Percentiles rank a stretch among this genome's conserved stretches.
These are phyloP conservation scores for Leishmania guyanensis DNA, from an alignment of 208 protist genomes.

Conservation along the genomic window DNA sequence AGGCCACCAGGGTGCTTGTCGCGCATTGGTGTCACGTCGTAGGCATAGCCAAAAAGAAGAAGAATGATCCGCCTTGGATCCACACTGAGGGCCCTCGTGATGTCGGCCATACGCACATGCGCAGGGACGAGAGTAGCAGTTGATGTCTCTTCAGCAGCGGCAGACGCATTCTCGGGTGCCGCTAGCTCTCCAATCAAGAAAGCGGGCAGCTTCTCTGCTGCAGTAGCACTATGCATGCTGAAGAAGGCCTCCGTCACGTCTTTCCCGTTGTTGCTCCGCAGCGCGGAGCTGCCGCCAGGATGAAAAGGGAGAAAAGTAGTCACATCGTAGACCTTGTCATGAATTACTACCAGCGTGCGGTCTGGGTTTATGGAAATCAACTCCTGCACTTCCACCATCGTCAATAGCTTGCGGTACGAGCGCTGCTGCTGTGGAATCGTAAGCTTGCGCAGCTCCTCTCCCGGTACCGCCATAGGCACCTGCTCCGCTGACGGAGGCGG, in stretches of 20 bases:
- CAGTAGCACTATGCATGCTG: constrained; percentile 28
- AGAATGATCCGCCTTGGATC: constrained; percentile 38
- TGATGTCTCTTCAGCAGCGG: neutral
- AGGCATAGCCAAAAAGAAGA: constrained; percentile 57
- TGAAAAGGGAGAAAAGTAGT: constrained; percentile 74
- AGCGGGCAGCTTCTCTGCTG: constrained; percentile 17
- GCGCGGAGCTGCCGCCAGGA: constrained; percentile 67
- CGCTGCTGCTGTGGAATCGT: neutral
- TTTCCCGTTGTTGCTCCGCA: constrained; percentile 43
- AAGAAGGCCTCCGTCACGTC: constrained; percentile 41
- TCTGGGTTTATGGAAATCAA: constrained; percentile 28
- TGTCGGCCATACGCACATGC: constrained; percentile 27
- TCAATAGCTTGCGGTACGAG: constrained; percentile 15
- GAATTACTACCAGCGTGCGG: constrained; percentile 46
- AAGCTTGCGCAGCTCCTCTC: neutral
- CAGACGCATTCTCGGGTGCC: constrained; percentile 1
- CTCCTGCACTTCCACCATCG: constrained; percentile 16
- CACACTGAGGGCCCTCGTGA: constrained; percentile 23
- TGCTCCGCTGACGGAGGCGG: neutral
- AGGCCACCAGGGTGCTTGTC: constrained; percentile 55
- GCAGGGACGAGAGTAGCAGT: neutral
- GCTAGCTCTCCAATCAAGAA: constrained; percentile 26
- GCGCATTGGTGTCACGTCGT: constrained; percentile 57
- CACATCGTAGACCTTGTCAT: constrained; percentile 87
- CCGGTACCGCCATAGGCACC: neutral